Conservation (phyloP, 108 stramenopile species). For the Cylindrotheca closterium region DNA sequence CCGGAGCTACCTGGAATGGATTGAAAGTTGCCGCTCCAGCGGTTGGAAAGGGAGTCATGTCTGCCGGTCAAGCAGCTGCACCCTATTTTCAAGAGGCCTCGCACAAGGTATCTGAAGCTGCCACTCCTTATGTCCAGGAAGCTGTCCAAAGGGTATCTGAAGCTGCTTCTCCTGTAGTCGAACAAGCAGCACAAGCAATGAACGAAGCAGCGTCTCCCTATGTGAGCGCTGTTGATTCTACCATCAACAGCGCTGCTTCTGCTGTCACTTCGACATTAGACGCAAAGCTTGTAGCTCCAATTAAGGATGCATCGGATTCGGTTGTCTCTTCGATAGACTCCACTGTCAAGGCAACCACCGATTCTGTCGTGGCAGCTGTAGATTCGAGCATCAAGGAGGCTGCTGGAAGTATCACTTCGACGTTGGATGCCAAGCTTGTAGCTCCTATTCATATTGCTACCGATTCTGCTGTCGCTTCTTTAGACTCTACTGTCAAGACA, state of each 20-base stretch:
- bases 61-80: background rate
- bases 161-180: slow-evolving; percentile 7
- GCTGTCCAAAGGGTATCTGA: background rate
- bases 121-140: slow-evolving; percentile 9
- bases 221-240: slow-evolving; percentile 1
- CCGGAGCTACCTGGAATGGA: slow-evolving; percentile 3
- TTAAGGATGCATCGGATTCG: background rate
- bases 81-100: slow-evolving; percentile 3
- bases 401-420: background rate
- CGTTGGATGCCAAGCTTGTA: background rate
- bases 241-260: background rate
- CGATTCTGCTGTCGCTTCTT: background rate
- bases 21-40: slow-evolving; percentile 2
- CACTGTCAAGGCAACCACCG: background rate
- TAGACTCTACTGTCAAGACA: background rate
- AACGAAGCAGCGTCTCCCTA: background rate
- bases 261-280: background rate
- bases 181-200: background rate
- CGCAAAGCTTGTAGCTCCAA: slow-evolving; percentile 1
- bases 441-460: background rate
- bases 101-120: background rate
- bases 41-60: slow-evolving; percentile 1
- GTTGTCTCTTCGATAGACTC: background rate
- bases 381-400: slow-evolving; percentile 6
- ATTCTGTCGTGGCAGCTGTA: background rate